Evolutionary conservation across 78 protist species (phyloP), one percentile per base, ranked within the genome.

Genomic region (Tieghemostelium lacteum): DNA sequence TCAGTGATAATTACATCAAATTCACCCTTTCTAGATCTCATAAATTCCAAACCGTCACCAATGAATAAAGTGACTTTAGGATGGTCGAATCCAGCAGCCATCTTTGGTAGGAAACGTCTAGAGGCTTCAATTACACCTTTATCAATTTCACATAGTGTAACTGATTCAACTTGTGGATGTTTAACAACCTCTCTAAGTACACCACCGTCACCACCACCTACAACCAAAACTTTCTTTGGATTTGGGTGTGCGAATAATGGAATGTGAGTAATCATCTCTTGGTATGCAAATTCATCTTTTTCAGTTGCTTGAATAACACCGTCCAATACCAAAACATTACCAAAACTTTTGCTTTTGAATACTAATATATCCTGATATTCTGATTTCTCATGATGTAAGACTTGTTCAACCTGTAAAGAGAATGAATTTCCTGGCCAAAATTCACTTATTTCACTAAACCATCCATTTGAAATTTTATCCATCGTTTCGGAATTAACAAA

Each of bases 151-250:
- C 98, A 95, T n/a, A 96, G 57, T 39, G 92, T 88, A n/a, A 95
- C 87, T 0, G 33, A 14, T 91, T 97, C 95, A 45, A 97, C 97
- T 3, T 34, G 6, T 39, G 52, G 67, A 74, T 98, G 98, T 75
- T 88, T 89, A 33, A 92, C 73, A 49, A 94, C 88, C 73, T 98
- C 99, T 22, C 99, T 95, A 45, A 97, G 52, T 1, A 95, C 97
- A n/a, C 99, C 99, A 61, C 99, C 99, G 55, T 98, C 99, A 29
- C 99, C 99, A 55, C 99, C 99, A 42, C 99, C 99, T n/a, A 98
- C 95, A 39, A 98, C 89, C 34, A 96, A 93, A 24, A 98, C 97
- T 17, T 52, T 58, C 92, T 92, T 70, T 36, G 98, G 98, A 42
- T 70, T 55, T 31, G 98, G 97, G 70, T 98, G 99, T 3, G 97